These are phyloP conservation scores for Zygoascus ofunaensis DNA, from an alignment of 805 yeast genomes.

Conservation along the genomic window DNA sequence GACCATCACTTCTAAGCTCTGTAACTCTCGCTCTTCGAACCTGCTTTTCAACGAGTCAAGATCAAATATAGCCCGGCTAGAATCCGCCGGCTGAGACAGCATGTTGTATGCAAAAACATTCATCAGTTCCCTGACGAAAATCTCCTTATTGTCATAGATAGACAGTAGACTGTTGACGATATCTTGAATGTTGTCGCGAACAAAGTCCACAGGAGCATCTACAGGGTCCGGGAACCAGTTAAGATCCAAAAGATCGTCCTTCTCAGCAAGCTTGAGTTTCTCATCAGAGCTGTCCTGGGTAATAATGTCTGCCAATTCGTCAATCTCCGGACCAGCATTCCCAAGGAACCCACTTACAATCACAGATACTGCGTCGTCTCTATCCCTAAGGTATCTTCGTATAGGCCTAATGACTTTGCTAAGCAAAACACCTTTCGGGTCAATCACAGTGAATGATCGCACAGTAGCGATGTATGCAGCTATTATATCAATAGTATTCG, in stretches of 20 bases:
- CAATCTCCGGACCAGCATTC: slow-evolving; percentile 33
- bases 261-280: slow-evolving; percentile 12
- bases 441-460: slow-evolving; percentile 62
- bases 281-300: slow-evolving; percentile 13
- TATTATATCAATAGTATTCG: slow-evolving; percentile 65
- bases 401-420: slow-evolving; percentile 75
- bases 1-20: slow-evolving; percentile 75
- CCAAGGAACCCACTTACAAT: slow-evolving; percentile 64
- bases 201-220: slow-evolving; percentile 83
- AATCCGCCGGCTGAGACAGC: slow-evolving; percentile 26
- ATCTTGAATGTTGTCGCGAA: slow-evolving; percentile 48
- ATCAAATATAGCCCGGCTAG: slow-evolving; percentile 20
- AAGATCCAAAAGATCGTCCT: slow-evolving; percentile 39
- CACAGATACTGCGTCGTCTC: slow-evolving; percentile 62
- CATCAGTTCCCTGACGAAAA: slow-evolving; percentile 57
- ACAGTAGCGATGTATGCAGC: slow-evolving; percentile 62
- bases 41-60: slow-evolving; percentile 34
- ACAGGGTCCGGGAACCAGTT: slow-evolving; percentile 81
- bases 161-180: slow-evolving; percentile 63
- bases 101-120: slow-evolving; percentile 50
- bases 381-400: slow-evolving; percentile 55
- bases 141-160: slow-evolving; percentile 59
- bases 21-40: slow-evolving; percentile 59
- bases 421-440: slow-evolving; percentile 75
- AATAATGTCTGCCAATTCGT: slow-evolving; percentile 49